Evolutionary conservation across 164 flowering plant genomes (phyloP), one percentile per base, ranked within the genome.

Genomic region (Vitis rupestris): DNA sequence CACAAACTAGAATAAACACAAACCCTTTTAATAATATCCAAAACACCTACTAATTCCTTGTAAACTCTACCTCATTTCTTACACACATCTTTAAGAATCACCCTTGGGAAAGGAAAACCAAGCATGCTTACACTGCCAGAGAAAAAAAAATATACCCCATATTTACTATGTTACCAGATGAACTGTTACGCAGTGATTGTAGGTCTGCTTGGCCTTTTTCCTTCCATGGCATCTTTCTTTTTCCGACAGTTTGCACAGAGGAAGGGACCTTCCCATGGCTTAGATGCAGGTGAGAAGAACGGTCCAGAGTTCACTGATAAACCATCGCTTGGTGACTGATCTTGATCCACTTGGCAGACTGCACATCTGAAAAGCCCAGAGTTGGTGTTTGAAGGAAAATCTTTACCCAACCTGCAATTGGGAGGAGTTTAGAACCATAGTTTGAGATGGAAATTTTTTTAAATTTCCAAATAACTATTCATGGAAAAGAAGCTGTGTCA

Each of bases 151-250:
- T 64, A 69, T 65, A 68, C 49, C 56, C 56, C 66, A 59, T 60
- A 83, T 72, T 37, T 75, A 74, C 73, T 59, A 62, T 59, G 65
- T 67, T 70, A 75, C 77, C 70, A 62, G 65, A 74, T 76, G 69
- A 60, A 61, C 59, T 37, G 65, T 69, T 80, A 81, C 6, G 76
- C 51, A 17, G 67, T 70, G 70, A 79, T 68, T 56, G 83, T 71
- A 6, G 82, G 74, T 76, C 66, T 75, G 81, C 83, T 83, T 5
- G 90, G 81, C 69, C 88, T 80, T 79, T 88, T 92, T 57, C 99
- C 99, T 87, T 95, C 99, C 99, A 95, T 95, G 51, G 98, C 99
- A 53, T 95, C 99, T 77, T 90, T 92, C 88, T 92, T 95, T 65
- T 74, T 79, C 67, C 82, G 83, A 69, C 98, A 95, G 29, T 67